Percentiles rank a stretch among this genome's conserved stretches.
Evolutionary conservation across 2,329 filamentous ascomycete species (phyloP).

Genomic region (Colletotrichum lupini): DNA sequence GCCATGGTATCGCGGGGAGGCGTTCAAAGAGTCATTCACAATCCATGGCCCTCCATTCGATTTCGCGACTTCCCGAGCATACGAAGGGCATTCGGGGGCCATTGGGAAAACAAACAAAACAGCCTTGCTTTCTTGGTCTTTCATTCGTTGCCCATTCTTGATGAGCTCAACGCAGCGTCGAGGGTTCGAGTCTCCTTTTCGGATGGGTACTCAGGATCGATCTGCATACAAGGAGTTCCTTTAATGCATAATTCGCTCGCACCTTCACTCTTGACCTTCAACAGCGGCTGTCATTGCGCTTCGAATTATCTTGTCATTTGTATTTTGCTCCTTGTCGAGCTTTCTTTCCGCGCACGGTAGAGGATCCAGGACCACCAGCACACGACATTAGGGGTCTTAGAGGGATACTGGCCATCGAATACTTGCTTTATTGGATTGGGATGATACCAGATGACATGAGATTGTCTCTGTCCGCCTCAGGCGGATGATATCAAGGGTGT

Average conservation of each 20-base stretch:
- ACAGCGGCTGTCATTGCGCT: conserved; percentile 25
- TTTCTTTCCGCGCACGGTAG: conserved; percentile 5
- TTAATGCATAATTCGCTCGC: conserved; percentile 38
- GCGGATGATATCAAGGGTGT: not conserved
- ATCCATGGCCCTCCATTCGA: conserved; percentile 17
- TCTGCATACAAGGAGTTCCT: conserved; percentile 35
- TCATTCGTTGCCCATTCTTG: conserved; percentile 15
- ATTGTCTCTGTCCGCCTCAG: not conserved
- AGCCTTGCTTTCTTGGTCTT: conserved; percentile 24
- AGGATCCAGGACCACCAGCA: conserved; percentile 34
- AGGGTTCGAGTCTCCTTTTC: conserved; percentile 10
- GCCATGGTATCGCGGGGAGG: conserved; percentile 25
- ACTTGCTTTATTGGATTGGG: conserved; percentile 12
- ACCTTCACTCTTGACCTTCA: conserved; percentile 22
- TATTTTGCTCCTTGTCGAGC: not conserved
- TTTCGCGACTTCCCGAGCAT: conserved; percentile 25
- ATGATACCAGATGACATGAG: not conserved
- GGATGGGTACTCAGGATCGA: conserved; percentile 34
- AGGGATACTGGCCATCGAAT: conserved; percentile 10
- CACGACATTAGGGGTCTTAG: conserved; percentile 32
- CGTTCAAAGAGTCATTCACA: conserved; percentile 24
- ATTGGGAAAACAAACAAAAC: conserved; percentile 4
- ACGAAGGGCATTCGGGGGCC: conserved; percentile 27
- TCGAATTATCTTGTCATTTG: conserved; percentile 16
- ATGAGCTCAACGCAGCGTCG: conserved; percentile 32